Evolutionary conservation across 1,284 basidiomycete species (phyloP).

Genomic region (Malassezia sympodialis): DNA sequence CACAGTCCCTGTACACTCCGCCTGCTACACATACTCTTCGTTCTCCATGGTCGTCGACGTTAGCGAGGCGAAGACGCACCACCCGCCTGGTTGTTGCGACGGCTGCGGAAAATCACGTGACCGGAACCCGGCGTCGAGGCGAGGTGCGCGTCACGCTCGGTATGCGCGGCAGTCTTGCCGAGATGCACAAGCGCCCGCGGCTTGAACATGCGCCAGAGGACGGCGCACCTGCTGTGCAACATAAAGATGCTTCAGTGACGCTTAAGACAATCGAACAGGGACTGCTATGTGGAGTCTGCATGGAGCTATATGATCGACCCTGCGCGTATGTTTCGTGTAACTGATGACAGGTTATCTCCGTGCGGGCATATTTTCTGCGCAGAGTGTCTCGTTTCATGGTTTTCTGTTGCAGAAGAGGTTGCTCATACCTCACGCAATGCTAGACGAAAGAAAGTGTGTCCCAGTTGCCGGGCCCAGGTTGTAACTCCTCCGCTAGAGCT

Average conservation of each 20-base stretch:
- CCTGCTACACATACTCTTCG: slow-evolving; percentile 39
- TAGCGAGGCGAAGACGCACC: background rate
- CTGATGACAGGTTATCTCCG: slow-evolving; percentile 25
- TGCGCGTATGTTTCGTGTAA: slow-evolving; percentile 10
- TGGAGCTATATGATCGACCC: slow-evolving; percentile 13
- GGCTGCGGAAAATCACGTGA: slow-evolving; percentile 15
- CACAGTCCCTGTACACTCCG: background rate
- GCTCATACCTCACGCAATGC: slow-evolving; percentile 18
- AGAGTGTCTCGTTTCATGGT: slow-evolving; percentile 38
- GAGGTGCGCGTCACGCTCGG: background rate
- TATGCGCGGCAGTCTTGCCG: background rate
- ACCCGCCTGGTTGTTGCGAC: background rate
- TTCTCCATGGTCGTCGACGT: slow-evolving; percentile 38
- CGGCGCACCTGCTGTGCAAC: background rate
- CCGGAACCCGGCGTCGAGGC: background rate
- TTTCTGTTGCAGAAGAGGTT: slow-evolving; percentile 26
- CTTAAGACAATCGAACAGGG: background rate
- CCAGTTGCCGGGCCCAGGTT: slow-evolving; percentile 36
- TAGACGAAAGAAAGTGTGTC: slow-evolving; percentile 38
- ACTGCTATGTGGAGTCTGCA: slow-evolving; percentile 12
- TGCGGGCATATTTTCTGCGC: slow-evolving; percentile 45
- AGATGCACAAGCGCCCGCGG: slow-evolving; percentile 6
- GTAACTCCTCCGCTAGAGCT: slow-evolving; percentile 33
- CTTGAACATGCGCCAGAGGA: background rate
- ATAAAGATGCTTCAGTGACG: background rate